These are phyloP conservation scores for Calocybe cyanea DNA, from an alignment of 768 basidiomycete species.

Conservation along the genomic window DNA sequence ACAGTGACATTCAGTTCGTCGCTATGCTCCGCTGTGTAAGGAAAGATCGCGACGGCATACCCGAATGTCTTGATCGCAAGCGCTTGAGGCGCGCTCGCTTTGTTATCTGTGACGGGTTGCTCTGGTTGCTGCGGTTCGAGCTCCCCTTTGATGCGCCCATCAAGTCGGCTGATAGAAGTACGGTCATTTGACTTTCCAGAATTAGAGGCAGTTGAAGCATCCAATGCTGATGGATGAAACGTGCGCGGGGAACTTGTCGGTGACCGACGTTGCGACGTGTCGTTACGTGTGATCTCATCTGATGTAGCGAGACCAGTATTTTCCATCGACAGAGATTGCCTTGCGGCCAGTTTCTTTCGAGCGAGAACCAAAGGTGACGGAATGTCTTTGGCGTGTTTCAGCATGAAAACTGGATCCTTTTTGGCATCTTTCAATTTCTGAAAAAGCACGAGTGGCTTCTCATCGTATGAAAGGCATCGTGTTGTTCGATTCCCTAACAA, in stretches of 20 bases:
- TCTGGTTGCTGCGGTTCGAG: slow-evolving; percentile 14
- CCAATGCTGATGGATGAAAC: neutral
- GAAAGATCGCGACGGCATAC: slow-evolving; percentile 97
- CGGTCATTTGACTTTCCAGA: slow-evolving; percentile 23
- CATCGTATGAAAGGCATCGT: slow-evolving; percentile 94
- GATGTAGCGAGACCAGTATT: slow-evolving; percentile 64
- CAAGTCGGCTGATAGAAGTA: slow-evolving; percentile 22
- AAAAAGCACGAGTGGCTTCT: slow-evolving; percentile 95
- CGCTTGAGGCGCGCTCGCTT: slow-evolving; percentile 32
- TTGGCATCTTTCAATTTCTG: slow-evolving; percentile 96
- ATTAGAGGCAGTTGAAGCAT: slow-evolving; percentile 26
- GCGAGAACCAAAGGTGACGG: slow-evolving; percentile 96
- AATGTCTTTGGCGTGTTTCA: slow-evolving; percentile 94
- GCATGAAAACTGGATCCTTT: slow-evolving; percentile 99
- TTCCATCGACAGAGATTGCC: slow-evolving; percentile 65
- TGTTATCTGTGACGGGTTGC: slow-evolving; percentile 15
- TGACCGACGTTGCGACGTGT: slow-evolving; percentile 36
- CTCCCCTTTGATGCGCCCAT: slow-evolving; percentile 22
- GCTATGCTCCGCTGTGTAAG: slow-evolving; percentile 97
- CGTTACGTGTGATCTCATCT: slow-evolving; percentile 66
- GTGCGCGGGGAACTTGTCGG: slow-evolving; percentile 30
- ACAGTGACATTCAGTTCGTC: slow-evolving; percentile 98
- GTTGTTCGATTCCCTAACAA: slow-evolving; percentile 70
- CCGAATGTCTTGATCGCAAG: slow-evolving; percentile 55
- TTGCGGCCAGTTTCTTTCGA: slow-evolving; percentile 89